Evolutionary conservation across 192 early-diverging fungal genomes (phyloP).

Genomic region (Coemansia sp.): DNA sequence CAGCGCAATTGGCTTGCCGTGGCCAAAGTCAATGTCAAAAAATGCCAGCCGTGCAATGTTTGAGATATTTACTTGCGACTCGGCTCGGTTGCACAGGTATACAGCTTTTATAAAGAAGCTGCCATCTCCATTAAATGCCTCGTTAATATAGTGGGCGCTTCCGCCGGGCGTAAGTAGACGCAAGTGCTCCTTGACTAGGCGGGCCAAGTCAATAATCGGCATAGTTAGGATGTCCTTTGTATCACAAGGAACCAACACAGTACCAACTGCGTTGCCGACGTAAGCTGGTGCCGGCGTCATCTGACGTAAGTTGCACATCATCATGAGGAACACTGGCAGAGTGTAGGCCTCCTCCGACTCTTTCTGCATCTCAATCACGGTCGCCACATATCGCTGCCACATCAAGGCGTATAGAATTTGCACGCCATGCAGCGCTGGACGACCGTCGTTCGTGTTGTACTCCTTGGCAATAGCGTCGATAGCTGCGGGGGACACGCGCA

Average conservation of each 20-base stretch:
- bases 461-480: neutral
- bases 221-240: conserved; percentile 3
- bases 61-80: conserved; percentile 20
- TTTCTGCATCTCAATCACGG: neutral
- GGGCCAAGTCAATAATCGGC: neutral
- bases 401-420: neutral
- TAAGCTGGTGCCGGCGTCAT: conserved; percentile 20
- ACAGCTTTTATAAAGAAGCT: conserved; percentile 9
- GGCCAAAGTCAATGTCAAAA: conserved; percentile 29
- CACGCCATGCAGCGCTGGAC: neutral
- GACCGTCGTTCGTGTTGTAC: neutral
- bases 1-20: conserved; percentile 12
- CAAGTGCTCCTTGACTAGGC: neutral
- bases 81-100: conserved; percentile 6
- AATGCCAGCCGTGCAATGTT: conserved; percentile 25
- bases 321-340: conserved; percentile 17
- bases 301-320: conserved; percentile 24
- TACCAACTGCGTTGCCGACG: conserved; percentile 31
- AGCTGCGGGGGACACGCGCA: neutral
- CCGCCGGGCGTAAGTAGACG: neutral
- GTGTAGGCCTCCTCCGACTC: neutral
- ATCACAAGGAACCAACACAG: conserved; percentile 13
- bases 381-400: neutral
- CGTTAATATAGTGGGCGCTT: neutral
- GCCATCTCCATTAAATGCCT: neutral